phyloP scores from a whole-genome alignment of 768 basidiomycete species.

The Pleurotus tuoliensis region DNA sequence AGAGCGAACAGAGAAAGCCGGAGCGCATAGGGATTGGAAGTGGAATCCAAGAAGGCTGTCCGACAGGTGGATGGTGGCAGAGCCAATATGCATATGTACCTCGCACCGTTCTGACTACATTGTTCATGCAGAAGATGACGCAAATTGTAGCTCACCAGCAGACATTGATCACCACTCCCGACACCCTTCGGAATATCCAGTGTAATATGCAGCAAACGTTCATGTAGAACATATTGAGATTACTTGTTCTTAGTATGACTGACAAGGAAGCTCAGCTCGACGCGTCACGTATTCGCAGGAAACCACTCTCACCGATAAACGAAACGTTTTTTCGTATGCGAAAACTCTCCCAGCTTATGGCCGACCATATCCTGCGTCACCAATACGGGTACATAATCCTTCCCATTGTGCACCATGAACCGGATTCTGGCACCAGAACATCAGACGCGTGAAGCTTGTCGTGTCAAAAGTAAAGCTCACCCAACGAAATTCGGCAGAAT shows the following conservation, averaged over 20 bases:
- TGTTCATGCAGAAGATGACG: no score
- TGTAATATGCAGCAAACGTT: no score
- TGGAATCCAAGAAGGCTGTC: no score
- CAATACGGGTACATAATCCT: slow-evolving; percentile 78
- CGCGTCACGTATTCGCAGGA: not conserved
- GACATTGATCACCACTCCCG: no score
- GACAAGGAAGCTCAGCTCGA: not conserved
- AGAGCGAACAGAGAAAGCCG: not conserved
- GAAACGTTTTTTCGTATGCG: slow-evolving; percentile 85
- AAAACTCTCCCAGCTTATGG: slow-evolving; percentile 95
- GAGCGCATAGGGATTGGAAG: not conserved
- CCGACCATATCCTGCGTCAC: slow-evolving; percentile 98
- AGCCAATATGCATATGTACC: no score
- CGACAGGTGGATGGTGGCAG: no score
- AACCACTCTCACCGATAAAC: slow-evolving; percentile 68
- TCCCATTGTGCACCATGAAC: slow-evolving; percentile 94
- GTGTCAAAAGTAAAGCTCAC: slow-evolving; percentile 37
- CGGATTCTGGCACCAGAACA: slow-evolving; percentile 48
- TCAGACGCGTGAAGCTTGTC: not conserved
- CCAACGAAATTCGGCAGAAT: slow-evolving; percentile 96
- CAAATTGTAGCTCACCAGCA: no score
- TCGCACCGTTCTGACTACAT: no score
- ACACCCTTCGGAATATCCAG: no score
- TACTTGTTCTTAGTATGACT: slow-evolving; percentile 8
- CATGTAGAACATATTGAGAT: not conserved